Base-by-base conservation (phyloP, 768 basidiomycete species). In the Russula sp. region DNA sequence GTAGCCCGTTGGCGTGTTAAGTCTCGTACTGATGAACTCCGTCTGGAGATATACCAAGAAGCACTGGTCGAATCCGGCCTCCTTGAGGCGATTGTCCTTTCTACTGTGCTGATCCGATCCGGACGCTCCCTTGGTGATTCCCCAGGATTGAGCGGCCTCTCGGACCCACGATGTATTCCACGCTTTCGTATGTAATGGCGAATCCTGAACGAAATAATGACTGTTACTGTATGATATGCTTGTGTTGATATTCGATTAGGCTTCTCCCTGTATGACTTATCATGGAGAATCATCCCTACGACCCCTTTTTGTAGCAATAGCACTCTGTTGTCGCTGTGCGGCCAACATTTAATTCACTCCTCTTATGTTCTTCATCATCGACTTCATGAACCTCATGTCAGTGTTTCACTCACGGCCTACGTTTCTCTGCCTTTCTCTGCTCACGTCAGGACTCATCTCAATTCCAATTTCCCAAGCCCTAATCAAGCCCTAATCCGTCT, bases 61-160 rank as follows among this genome's bases (percentile, higher is more conserved):
- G 64, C 59, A 4, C 59, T 65, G 10, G 32, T 61, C 11, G 49
- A 61, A n/a, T 14, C 49, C 8, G 59, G 59, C 40, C 30, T 65
- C 9, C 55, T 65, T n/a, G 59, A 65, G 6, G 64, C 55, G 10
- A 61, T 65, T 16, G 6, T 65, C 38, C 59, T 65, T 36, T 65
- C 64, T 5, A 16, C 57, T 16, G 9, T 61, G 4, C 36, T 65
- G 16, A 40, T 61, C 5, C 48, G 55, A 57, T 65, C 64, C 1
- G 64, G 64, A 52, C 40, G 40, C 49, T 14, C 54, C 26, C 42
- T 65, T 18, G 59, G 59, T 20, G 64, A 65, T 24, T 18, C 4
- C 13, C 10, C 16, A 13, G 53, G 55, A 0, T 6, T 11, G 9
- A 59, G 40, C 1, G 3, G 8, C 3, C 30, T 48, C 48, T 7